Conservation (phyloP, 345 rosid species). For the Gossypium rotundifolium region DNA sequence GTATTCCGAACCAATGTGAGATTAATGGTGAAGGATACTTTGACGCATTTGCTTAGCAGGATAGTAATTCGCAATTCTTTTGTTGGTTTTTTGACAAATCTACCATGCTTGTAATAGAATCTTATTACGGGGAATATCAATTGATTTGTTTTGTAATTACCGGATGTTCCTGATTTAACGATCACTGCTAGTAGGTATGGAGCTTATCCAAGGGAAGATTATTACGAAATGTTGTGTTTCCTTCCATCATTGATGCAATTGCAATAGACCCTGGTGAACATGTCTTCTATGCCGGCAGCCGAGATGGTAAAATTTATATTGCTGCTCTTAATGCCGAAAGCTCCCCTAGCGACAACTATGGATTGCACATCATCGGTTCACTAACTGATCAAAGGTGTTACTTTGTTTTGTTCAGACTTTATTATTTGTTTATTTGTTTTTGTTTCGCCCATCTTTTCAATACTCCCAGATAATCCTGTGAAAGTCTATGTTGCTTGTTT, state of each 20-base stretch:
- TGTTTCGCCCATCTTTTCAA: neutral
- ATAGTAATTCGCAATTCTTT: neutral
- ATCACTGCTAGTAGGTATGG: slow-evolving; percentile 49
- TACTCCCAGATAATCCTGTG: neutral
- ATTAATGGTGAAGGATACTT: neutral
- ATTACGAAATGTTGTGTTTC: slow-evolving; percentile 59
- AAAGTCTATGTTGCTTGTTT: neutral
- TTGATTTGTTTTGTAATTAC: neutral
- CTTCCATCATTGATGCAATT: slow-evolving; percentile 67
- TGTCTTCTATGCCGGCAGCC: slow-evolving; percentile 81
- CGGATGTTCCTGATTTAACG: neutral
- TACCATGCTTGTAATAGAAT: neutral
- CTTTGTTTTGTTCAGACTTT: too few species aligned
- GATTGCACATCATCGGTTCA: slow-evolving; percentile 56
- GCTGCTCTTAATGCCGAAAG: slow-evolving; percentile 59
- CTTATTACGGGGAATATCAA: neutral
- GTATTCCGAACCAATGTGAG: neutral
- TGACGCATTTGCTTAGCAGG: neutral
- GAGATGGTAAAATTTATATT: slow-evolving; percentile 70
- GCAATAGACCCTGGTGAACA: slow-evolving; percentile 75
- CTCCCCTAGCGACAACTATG: slow-evolving; percentile 32
- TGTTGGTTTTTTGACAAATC: neutral
- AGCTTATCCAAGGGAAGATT: slow-evolving; percentile 62
- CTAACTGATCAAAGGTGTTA: slow-evolving; percentile 48
- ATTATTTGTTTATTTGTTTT: neutral